Conservation (phyloP, 2,329 filamentous ascomycete species). For the Fusarium transvaalense region DNA sequence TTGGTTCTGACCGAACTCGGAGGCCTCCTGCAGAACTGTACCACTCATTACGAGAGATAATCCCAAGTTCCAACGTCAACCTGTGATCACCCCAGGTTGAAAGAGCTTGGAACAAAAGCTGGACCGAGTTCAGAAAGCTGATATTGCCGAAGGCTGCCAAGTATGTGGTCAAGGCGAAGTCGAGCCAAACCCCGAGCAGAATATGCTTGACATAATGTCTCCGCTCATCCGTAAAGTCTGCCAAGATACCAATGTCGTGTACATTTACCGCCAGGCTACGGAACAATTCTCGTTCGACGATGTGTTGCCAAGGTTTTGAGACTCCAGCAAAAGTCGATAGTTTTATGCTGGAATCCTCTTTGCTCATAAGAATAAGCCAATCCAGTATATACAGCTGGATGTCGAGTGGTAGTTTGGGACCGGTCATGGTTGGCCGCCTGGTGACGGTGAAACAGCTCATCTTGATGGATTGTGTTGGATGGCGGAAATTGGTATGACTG, state of each 20-base stretch:
- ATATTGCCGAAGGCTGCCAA: neutral
- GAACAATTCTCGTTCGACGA: neutral
- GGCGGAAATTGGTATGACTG: too few relatives aligned
- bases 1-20: too few relatives aligned
- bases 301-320: neutral
- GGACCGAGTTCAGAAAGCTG: neutral
- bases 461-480: too few relatives aligned
- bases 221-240: neutral
- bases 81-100: neutral
- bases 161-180: fast-evolving
- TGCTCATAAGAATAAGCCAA: fast-evolving
- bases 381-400: neutral
- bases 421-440: too few relatives aligned
- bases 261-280: neutral
- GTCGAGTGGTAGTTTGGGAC: neutral
- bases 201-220: neutral
- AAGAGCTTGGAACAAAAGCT: neutral
- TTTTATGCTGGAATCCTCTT: fast-evolving
- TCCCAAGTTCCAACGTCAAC: neutral
- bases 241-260: fast-evolving
- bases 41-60: neutral
- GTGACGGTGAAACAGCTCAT: too few relatives aligned
- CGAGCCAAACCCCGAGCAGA: neutral
- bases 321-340: neutral
- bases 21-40: too few relatives aligned